A percentile compares a stretch with the other conserved stretches of the same genome.
Evolutionary conservation across 345 rosid species (phyloP).

Genomic region (Anacardium occidentale): DNA sequence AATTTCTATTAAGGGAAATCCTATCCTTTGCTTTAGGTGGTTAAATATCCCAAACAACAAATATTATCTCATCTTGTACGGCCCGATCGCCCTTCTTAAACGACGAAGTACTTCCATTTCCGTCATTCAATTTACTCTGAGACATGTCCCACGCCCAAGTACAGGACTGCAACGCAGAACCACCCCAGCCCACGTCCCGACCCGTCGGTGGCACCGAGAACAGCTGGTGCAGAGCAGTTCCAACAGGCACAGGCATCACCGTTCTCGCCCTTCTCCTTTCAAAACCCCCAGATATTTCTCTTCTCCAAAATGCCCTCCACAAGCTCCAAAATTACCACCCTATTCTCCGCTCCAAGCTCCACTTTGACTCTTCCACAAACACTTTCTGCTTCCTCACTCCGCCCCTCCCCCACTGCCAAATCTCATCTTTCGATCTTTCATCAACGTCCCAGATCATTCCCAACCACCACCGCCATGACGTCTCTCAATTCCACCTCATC

Average conservation of each 20-base stretch:
- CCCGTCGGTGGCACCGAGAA: slow-evolving; percentile 68
- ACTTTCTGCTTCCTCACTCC: slow-evolving; percentile 61
- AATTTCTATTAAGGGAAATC: too few relatives aligned
- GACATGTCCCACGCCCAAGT: background rate
- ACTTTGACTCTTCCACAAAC: slow-evolving; percentile 38
- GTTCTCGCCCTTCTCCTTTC: slow-evolving; percentile 64
- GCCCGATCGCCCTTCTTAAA: too few relatives aligned
- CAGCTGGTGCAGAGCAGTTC: slow-evolving; percentile 89
- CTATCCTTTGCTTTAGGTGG: too few relatives aligned
- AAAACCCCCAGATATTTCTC: slow-evolving; percentile 36
- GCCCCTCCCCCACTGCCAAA: slow-evolving; percentile 36
- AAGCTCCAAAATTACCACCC: slow-evolving; percentile 64
- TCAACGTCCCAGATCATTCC: slow-evolving; percentile 49
- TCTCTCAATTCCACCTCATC: slow-evolving; percentile 42
- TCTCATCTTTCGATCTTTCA: slow-evolving; percentile 47
- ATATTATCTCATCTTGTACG: too few relatives aligned
- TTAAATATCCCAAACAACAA: too few relatives aligned
- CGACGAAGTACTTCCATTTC: background rate
- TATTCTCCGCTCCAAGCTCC: slow-evolving; percentile 70
- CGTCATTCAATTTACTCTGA: background rate
- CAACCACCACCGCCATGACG: slow-evolving; percentile 15
- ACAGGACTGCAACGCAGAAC: slow-evolving; percentile 20
- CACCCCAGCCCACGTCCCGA: slow-evolving; percentile 37
- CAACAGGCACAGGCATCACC: slow-evolving; percentile 79
- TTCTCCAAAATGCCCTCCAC: slow-evolving; percentile 51